These are phyloP conservation scores for Rosa multiflora DNA, from an alignment of 306 rosid species.

Conservation along the genomic window DNA sequence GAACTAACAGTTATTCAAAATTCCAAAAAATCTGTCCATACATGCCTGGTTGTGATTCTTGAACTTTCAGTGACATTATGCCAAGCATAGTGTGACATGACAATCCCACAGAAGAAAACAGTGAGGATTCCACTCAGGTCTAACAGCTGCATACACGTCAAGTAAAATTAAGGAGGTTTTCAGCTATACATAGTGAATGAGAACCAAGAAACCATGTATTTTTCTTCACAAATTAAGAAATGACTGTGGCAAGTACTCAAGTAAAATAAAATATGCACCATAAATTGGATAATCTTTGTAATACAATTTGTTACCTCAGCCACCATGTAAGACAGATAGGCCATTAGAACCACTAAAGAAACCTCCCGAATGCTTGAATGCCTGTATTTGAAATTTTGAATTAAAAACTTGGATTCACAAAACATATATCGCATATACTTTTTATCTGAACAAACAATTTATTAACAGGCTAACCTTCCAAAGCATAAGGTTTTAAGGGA, in stretches of 20 bases:
- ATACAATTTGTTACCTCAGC: slow-evolving; percentile 62
- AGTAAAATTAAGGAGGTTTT: neutral
- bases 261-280: neutral
- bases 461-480: slow-evolving; percentile 52
- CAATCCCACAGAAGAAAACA: slow-evolving; percentile 88
- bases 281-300: neutral
- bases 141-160: slow-evolving; percentile 50
- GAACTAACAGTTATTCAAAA: neutral
- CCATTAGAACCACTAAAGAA: slow-evolving; percentile 77
- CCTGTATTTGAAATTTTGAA: slow-evolving; percentile 37
- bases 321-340: slow-evolving; percentile 89
- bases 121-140: slow-evolving; percentile 94
- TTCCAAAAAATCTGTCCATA: slow-evolving; percentile 4
- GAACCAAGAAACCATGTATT: neutral
- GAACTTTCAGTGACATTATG: slow-evolving; percentile 70
- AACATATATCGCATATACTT: neutral
- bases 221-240: neutral
- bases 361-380: slow-evolving; percentile 87
- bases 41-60: slow-evolving; percentile 78
- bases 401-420: neutral
- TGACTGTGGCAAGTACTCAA: neutral
- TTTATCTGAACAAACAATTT: neutral
- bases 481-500: slow-evolving; percentile 64
- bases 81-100: slow-evolving; percentile 94
- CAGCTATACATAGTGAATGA: neutral